Conservation (phyloP, 768 basidiomycete genomes). For the Daedaleopsis nitida region DNA sequence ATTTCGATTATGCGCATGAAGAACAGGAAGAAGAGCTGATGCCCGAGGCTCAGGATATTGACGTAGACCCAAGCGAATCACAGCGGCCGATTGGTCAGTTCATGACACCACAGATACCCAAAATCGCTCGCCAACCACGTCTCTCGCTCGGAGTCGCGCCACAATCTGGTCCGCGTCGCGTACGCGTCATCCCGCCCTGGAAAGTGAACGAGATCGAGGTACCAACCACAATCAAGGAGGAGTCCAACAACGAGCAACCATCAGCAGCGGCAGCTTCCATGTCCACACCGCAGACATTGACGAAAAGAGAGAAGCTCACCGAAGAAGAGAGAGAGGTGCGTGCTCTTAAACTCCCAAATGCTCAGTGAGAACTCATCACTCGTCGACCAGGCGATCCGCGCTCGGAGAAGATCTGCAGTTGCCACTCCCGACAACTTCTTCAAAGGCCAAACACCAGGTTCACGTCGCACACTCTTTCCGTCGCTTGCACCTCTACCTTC, state of each 20-base stretch:
- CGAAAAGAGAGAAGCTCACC: conserved; percentile 32
- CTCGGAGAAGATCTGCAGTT: conserved; percentile 61
- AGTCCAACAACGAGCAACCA: background rate
- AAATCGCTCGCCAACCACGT: conserved; percentile 16
- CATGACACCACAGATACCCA: conserved; percentile 56
- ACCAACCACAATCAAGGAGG: conserved; percentile 30
- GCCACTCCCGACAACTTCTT: conserved; percentile 50
- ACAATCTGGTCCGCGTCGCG: conserved; percentile 46
- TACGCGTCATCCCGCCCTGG: conserved; percentile 55
- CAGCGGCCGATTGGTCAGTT: conserved; percentile 38
- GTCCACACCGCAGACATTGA: conserved; percentile 7
- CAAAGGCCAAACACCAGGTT: conserved; percentile 54
- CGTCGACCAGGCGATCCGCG: conserved; percentile 53
- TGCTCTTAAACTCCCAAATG: background rate
- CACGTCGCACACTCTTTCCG: conserved; percentile 35
- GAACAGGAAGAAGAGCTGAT: background rate
- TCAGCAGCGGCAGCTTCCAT: background rate
- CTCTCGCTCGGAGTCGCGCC: conserved; percentile 45
- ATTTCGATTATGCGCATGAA: background rate
- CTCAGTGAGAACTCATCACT: too few species aligned
- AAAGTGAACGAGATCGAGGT: conserved; percentile 57
- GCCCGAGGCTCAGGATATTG: conserved; percentile 1
- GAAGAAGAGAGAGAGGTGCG: conserved; percentile 53
- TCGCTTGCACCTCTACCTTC: conserved; percentile 25
- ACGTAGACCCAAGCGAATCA: conserved; percentile 11